A percentile compares a stretch with the other conserved stretches of the same genome.
phyloP scores from a whole-genome alignment of 495 filamentous ascomycete species.

The Penicillium alfredii region DNA sequence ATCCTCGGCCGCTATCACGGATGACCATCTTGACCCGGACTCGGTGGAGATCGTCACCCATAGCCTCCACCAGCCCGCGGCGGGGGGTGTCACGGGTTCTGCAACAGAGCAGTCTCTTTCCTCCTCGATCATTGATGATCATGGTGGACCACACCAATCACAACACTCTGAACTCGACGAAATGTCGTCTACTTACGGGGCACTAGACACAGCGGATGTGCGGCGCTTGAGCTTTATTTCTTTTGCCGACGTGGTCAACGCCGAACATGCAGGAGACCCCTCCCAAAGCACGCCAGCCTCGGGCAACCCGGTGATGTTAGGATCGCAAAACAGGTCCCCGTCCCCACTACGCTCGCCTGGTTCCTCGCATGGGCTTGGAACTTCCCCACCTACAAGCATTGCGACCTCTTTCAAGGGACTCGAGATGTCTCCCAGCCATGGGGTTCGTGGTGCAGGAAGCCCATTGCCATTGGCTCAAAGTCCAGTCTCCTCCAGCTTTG shows the following conservation, averaged over 20 bases:
- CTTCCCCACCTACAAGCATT: constrained; percentile 64
- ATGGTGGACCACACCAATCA: constrained; percentile 46
- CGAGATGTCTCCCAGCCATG: constrained; percentile 51
- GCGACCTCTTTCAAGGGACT: constrained; percentile 58
- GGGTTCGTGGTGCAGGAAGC: constrained; percentile 22
- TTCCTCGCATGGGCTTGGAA: constrained; percentile 55
- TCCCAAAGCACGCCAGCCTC: constrained; percentile 46
- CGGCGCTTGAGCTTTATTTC: constrained; percentile 85
- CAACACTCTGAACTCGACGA: constrained; percentile 52
- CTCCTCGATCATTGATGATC: constrained; percentile 38
- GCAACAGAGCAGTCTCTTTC: constrained; percentile 27
- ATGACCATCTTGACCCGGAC: constrained; percentile 47
- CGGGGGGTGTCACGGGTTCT: constrained; percentile 51
- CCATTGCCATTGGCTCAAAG: constrained; percentile 29
- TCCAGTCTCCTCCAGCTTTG: constrained; percentile 42
- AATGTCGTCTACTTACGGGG: constrained; percentile 47
- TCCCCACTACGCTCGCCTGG: constrained; percentile 66
- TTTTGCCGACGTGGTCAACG: constrained; percentile 90
- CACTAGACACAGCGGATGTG: constrained; percentile 68
- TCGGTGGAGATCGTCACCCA: constrained; percentile 86
- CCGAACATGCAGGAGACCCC: constrained; percentile 69
- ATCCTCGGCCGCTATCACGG: constrained; percentile 81
- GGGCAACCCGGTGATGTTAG: constrained; percentile 40
- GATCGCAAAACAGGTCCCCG: constrained; percentile 59
- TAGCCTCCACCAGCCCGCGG: constrained; percentile 70